phyloP scores from a whole-genome alignment of 2,329 filamentous ascomycete species.

The Beauveria caledonica region DNA sequence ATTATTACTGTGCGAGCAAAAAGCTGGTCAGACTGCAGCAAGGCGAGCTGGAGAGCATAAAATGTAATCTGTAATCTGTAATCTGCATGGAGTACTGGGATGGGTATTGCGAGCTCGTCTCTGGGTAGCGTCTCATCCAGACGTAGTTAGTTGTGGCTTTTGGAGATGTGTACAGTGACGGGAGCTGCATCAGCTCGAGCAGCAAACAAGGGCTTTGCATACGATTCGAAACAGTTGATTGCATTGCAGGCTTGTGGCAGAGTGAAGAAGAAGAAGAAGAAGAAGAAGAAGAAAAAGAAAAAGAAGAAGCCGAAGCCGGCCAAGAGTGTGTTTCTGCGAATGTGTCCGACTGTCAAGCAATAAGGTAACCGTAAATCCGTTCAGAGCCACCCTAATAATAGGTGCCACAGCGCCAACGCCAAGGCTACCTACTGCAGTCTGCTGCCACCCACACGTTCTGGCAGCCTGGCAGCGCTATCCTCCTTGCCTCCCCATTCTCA shows the following conservation, averaged over 20 bases:
- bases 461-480: not conserved
- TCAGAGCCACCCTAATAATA: not conserved
- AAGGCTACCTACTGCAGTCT: not conserved
- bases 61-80: no score
- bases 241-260: not conserved
- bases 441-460: not conserved
- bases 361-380: conserved; percentile 1
- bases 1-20: conserved; percentile 1
- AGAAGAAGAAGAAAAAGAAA: not conserved
- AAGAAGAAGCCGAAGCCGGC: not conserved
- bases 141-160: conserved; percentile 6
- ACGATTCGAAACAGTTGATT: not conserved
- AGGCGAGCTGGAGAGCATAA: not conserved
- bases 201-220: not conserved
- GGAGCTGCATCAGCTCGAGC: not conserved
- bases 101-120: not conserved
- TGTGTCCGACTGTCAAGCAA: no score
- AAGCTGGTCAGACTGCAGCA: not conserved
- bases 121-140: not conserved
- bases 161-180: not conserved
- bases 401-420: not conserved
- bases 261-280: not conserved
- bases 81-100: no score
- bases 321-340: not conserved
- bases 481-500: not conserved